Percentiles rank a stretch among this genome's conserved stretches.
Evolutionary conservation across 371 early-diverging fungal genomes (phyloP).

Genomic region (Globomyces sp.): DNA sequence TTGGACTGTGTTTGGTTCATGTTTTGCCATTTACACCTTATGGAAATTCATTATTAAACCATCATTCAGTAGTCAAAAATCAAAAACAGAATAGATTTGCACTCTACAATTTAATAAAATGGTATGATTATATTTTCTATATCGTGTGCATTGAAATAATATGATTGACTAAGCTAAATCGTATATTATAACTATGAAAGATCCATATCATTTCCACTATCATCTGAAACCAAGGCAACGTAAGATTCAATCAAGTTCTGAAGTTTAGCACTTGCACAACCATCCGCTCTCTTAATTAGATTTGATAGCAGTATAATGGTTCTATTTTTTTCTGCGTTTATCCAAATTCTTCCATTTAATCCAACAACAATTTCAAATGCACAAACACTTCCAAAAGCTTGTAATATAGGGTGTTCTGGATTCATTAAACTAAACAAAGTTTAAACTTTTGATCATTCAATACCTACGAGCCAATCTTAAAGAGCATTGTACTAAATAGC

Average conservation of each 20-base stretch:
- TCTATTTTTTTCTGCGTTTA: constrained; percentile 56
- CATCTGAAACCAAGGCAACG: too few relatives aligned
- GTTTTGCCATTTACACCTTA: constrained; percentile 66
- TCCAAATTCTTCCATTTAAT: constrained; percentile 92
- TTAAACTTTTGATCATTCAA: neutral
- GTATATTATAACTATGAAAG: too few relatives aligned
- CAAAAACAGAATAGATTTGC: neutral
- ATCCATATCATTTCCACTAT: too few relatives aligned
- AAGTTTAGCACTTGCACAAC: too few relatives aligned
- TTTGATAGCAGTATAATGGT: too few relatives aligned
- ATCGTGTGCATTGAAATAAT: too few relatives aligned
- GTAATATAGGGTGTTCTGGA: constrained; percentile 66
- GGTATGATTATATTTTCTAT: neutral
- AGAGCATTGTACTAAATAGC: constrained; percentile 68
- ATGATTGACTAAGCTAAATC: too few relatives aligned
- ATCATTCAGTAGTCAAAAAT: neutral
- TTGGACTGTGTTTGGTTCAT: constrained; percentile 65
- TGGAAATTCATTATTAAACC: constrained; percentile 60
- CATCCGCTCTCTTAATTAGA: too few relatives aligned
- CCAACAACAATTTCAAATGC: constrained; percentile 90
- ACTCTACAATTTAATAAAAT: neutral
- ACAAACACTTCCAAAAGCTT: constrained; percentile 64
- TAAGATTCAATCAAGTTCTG: too few relatives aligned
- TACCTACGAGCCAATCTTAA: constrained; percentile 72
- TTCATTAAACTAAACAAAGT: constrained; percentile 60